Conservation (phyloP, 1,284 basidiomycete species). For the Puccinia horiana region DNA sequence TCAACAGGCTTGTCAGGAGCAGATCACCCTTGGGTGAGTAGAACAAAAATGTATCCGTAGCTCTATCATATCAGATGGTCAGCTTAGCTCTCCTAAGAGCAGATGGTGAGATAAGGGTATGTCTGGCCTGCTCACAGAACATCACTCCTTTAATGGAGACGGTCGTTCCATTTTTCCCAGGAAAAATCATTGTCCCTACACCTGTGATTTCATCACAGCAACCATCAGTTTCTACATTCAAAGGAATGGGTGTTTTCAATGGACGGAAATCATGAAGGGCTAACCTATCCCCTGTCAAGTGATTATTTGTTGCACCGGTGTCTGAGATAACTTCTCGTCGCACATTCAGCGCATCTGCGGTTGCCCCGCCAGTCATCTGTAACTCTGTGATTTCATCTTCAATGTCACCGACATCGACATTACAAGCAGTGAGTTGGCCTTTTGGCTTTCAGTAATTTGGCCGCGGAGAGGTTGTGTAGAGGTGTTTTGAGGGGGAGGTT, state of each 20-base stretch:
- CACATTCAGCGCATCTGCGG: background rate
- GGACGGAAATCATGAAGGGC: background rate
- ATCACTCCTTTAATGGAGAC: background rate
- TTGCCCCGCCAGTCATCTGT: background rate
- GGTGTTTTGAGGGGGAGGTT: no score
- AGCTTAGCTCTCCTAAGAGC: background rate
- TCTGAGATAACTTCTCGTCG: background rate
- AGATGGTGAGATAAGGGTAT: background rate
- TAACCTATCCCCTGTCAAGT: background rate
- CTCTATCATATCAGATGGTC: background rate
- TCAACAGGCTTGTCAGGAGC: no score
- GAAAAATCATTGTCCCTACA: slow-evolving; percentile 1
- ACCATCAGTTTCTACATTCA: background rate
- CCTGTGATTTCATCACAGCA: slow-evolving; percentile 14
- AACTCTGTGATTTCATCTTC: background rate
- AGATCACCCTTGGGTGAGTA: no score
- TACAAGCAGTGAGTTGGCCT: background rate
- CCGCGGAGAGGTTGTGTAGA: background rate
- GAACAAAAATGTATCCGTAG: background rate
- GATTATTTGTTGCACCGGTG: background rate
- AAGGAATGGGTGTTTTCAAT: background rate
- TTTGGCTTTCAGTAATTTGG: background rate
- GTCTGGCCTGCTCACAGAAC: background rate
- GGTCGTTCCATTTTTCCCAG: slow-evolving; percentile 7
- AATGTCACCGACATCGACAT: no score